A percentile compares a stretch with the other conserved stretches of the same genome.
Conservation (phyloP, 2,329 filamentous ascomycete species). For the Calonectria crousiana region DNA sequence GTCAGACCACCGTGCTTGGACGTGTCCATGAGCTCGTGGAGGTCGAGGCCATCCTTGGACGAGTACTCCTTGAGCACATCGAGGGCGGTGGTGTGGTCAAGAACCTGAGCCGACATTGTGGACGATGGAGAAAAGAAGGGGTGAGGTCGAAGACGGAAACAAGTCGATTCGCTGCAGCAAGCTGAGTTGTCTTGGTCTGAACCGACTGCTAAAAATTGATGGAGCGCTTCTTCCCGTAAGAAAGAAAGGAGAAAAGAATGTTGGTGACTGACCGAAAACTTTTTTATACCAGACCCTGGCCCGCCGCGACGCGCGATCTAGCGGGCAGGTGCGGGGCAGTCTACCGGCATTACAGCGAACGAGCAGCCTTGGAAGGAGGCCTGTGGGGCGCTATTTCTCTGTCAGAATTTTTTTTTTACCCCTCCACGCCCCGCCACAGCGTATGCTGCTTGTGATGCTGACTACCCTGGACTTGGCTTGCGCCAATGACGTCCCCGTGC, state of each 20-base stretch:
- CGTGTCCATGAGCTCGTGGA: conserved; percentile 89
- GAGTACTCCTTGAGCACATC: conserved; percentile 87
- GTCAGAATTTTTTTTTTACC: conserved; percentile 9
- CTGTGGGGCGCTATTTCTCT: not conserved
- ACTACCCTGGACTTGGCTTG: conserved; percentile 5
- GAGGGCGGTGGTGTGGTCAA: conserved; percentile 81
- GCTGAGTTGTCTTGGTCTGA: conserved; percentile 43
- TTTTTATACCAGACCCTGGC: conserved; percentile 53
- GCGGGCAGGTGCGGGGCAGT: conserved; percentile 31
- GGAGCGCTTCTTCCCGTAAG: conserved; percentile 66
- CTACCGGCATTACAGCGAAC: conserved; percentile 13
- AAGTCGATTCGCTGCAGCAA: conserved; percentile 48
- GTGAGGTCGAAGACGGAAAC: conserved; percentile 59
- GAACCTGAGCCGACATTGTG: conserved; percentile 77
- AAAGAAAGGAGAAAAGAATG: conserved; percentile 58
- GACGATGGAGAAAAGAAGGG: conserved; percentile 43
- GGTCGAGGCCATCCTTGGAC: conserved; percentile 85
- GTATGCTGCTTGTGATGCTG: not conserved
- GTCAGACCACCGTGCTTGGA: conserved; percentile 93
- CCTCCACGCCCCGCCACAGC: not conserved
- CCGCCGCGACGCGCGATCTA: conserved; percentile 29
- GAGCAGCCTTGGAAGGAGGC: conserved; percentile 2
- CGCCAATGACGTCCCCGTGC: not conserved
- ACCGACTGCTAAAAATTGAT: conserved; percentile 54
- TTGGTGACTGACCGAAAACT: conserved; percentile 51